Base-by-base conservation (phyloP, 768 basidiomycete genomes). In the Lepiota venenata region DNA sequence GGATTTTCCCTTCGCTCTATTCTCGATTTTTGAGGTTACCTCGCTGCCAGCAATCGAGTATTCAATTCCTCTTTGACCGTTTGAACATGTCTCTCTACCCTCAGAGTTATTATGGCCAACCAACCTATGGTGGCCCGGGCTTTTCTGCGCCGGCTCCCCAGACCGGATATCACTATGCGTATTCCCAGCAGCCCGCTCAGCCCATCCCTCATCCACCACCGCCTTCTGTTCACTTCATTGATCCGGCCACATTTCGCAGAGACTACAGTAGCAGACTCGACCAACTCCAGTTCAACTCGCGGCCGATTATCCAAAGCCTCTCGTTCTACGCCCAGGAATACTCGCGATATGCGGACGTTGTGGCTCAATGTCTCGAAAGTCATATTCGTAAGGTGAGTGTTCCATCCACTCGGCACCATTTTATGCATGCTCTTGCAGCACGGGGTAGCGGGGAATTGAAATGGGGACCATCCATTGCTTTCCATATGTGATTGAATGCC, bases 321-420 rank as follows among this genome's bases (percentile, higher is more conserved):
- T 98, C 97, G 32, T 85, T 94, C 80, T 81, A 91, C 61, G 96
- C 97, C 50, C 89, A 93, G 72, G 90, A 96, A 52, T 87, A 89
- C 67, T 71, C 81, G 37, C 82, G 87, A 40, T 91, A 84, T 72
- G 82, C 87, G 51, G 83, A 86, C 50, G 83, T 91, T 57, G 88
- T 95, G 21, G 84, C 84, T 1, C 82, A 91, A 59, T 91, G 88
- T 66, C 69, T 96, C 35, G 90, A 93, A 62, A 72, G 77, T n/a
- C 91, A 94, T 60, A 90, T 95, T 50, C 81, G 88, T 58, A 76
- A 82, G 83, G 93, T 95, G 87, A 91, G 93, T 88, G 58, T 50
- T 63, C 46, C 57, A 63, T 60, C 55, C 60, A 47, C 54, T 57
- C 50, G 14, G 51, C 21, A 18, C 14, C 36, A 22, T 50, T 39